Percentiles rank a stretch among this genome's conserved stretches.
Evolutionary conservation across 148 eudicot genomes (phyloP).

Genomic region (Hydrangea macrophylla): DNA sequence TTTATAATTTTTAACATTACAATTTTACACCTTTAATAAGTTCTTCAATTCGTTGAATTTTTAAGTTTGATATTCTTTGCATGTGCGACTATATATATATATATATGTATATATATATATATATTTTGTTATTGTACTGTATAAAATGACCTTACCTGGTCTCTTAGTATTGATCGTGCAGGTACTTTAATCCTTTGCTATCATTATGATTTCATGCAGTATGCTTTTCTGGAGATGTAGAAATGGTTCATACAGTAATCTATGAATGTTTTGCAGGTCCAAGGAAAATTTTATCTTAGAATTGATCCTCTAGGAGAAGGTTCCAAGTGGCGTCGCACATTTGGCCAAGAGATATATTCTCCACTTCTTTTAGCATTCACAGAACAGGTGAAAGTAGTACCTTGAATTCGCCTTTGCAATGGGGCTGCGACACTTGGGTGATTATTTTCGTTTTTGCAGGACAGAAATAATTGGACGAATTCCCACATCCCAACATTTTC

Average conservation of each 20-base stretch:
- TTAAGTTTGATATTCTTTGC: not conserved
- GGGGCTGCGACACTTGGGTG: not conserved
- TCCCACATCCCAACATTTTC: slow-evolving; percentile 61
- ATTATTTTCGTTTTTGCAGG: slow-evolving; percentile 40
- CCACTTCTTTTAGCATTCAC: slow-evolving; percentile 91
- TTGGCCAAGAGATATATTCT: slow-evolving; percentile 92
- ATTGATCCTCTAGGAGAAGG: slow-evolving; percentile 88
- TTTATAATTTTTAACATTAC: too few relatives aligned
- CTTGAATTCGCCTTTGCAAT: not conserved
- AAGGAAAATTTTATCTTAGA: slow-evolving; percentile 74
- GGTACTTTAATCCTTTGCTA: too few relatives aligned
- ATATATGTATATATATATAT: not conserved
- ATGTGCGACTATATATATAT: not conserved
- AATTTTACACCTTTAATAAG: not conserved
- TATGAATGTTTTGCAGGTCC: slow-evolving; percentile 47
- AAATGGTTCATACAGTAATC: too few relatives aligned
- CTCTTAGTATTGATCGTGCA: not conserved
- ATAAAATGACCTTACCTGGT: not conserved
- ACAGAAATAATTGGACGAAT: slow-evolving; percentile 60
- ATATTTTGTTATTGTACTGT: not conserved
- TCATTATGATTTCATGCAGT: not conserved
- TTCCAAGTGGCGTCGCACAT: slow-evolving; percentile 91
- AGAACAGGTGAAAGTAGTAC: slow-evolving; percentile 50
- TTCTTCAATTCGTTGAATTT: not conserved
- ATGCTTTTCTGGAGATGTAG: not conserved